Evolutionary conservation across 306 rosid genomes (phyloP), one percentile per base, ranked within the genome.

Genomic region (Lathyrus sativus): DNA sequence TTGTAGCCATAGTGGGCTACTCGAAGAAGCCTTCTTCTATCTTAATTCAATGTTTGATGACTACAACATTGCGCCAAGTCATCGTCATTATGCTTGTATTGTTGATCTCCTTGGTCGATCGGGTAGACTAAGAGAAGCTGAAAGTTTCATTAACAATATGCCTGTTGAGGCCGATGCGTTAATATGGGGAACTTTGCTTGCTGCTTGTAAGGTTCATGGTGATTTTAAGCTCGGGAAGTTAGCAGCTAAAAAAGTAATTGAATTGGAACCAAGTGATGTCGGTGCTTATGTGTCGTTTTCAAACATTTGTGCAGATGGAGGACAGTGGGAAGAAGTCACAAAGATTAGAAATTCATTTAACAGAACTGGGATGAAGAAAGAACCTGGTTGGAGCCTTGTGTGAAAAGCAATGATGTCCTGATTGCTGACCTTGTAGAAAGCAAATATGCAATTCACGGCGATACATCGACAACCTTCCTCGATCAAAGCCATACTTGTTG

Each of bases 171-270:
- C 93, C 15, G 79, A 86, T 83, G 78, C 81, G 62, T 77, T 88
- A 7, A 42, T 88, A 46, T 91, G 97, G 96, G 92, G 82, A 77
- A 86, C 85, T 19, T 84, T 91, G 74, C 93, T 88, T 31, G 83
- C 88, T 65, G 86, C 93, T 67, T 91, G 96, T 74, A 85, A 86
- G 75, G 78, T 91, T 39, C 91, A 88, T 22, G 86, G 88, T 7
- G 73, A 91, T 83, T 74, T 80, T 70, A 89, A 88, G 67, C 85
- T 88, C 18, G 96, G 93, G 35, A 88, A 78, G 79, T 54, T 81
- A 48, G 92, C 85, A 2, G 86, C 97, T 18, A 31, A 70, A 68
- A 88, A 75, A 81, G 82, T 88, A 43, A 54, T 77, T 82, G 89
- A 86, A 64, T 82, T 88, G 69, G 74, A 70, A 71, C 84, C 85